These are phyloP conservation scores for Vachellia pachyceras DNA, from an alignment of 306 rosid species.

Conservation along the genomic window DNA sequence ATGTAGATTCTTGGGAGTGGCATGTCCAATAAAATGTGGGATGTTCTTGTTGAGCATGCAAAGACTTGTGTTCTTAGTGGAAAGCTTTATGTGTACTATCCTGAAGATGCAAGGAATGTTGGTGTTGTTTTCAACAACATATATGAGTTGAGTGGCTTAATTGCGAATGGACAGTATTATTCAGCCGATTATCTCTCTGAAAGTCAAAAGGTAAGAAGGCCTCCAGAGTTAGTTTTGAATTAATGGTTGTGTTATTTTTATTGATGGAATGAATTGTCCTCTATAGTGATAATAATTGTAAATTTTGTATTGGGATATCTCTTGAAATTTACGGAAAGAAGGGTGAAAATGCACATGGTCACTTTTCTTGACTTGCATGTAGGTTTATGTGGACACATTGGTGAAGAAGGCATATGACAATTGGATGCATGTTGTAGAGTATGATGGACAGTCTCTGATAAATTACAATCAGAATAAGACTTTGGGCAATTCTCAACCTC, in stretches of 20 bases:
- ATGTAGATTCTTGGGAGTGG: constrained; percentile 86
- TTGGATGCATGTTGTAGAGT: constrained; percentile 87
- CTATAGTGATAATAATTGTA: background rate
- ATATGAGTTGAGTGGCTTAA: constrained; percentile 78
- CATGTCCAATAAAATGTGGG: constrained; percentile 98
- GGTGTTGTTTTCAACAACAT: constrained; percentile 85
- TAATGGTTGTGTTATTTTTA: constrained; percentile 10
- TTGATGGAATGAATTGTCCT: constrained; percentile 1
- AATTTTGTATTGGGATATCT: background rate
- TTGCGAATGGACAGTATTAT: constrained; percentile 66
- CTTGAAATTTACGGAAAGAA: constrained; percentile 17
- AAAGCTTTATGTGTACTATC: constrained; percentile 78
- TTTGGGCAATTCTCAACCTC: constrained; percentile 50
- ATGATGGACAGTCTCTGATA: constrained; percentile 72
- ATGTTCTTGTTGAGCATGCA: constrained; percentile 81
- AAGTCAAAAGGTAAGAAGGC: constrained; percentile 67
- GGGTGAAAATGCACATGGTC: constrained; percentile 33
- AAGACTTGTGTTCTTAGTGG: constrained; percentile 81
- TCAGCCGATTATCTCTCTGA: constrained; percentile 77
- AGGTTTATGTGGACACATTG: constrained; percentile 83
- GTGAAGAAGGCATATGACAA: constrained; percentile 92
- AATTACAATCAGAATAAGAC: constrained; percentile 58
- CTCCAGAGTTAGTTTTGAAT: constrained; percentile 14
- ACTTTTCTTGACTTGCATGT: constrained; percentile 34
- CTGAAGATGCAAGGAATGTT: constrained; percentile 73